Evolutionary conservation across 306 rosid species (phyloP), one percentile per base, ranked within the genome.

Genomic region (Prinsepia uniflora): DNA sequence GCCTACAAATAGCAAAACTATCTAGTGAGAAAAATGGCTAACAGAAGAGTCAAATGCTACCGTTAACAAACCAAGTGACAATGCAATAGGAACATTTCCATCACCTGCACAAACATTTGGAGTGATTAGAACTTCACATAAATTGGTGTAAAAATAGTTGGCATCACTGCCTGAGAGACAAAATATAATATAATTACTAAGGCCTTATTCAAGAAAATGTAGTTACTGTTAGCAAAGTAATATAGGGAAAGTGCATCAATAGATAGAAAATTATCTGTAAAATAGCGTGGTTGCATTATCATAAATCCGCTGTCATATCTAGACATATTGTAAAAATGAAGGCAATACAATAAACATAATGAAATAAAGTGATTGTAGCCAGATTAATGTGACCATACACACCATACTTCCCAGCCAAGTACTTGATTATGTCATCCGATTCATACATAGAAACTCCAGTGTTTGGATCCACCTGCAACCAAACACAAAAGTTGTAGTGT

Each of bases 361-460:
- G 1, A 68, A 36, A 56, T 22, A 55, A 20, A 58, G 20, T 8
- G 36, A 8, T 20, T 46, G 48, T 61, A 62, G 20, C 34, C 13
- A 69, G 52, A 50, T 43, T 63, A 57, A 63, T 36, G 44, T 19
- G 72, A 64, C 19, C 62, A 72, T 34, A 83, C 89, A 50, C 67
- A 95, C 99, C 97, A 77, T 95, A 91, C 70, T 86, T 86, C 52
- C 63, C 88, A 72, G 76, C 96, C 89, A 95, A 85, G 80, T 95
- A 86, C 74, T 88, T 89, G 76, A 95, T 91, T 71, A 95, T 95
- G 63, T 84, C 96, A 80, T 95, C 99, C 42, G 99, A 95, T 86
- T 95, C 99, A 52, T 95, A 95, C 99, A 95, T 89, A 4, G 97
- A 85, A 78, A 84, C 81, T 10, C 96, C 92, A 0, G 97, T 95